A percentile compares a stretch with the other conserved stretches of the same genome.
These are phyloP conservation scores for Monosporascus sp. DNA, from an alignment of 2,329 filamentous ascomycete genomes.

Conservation along the genomic window DNA sequence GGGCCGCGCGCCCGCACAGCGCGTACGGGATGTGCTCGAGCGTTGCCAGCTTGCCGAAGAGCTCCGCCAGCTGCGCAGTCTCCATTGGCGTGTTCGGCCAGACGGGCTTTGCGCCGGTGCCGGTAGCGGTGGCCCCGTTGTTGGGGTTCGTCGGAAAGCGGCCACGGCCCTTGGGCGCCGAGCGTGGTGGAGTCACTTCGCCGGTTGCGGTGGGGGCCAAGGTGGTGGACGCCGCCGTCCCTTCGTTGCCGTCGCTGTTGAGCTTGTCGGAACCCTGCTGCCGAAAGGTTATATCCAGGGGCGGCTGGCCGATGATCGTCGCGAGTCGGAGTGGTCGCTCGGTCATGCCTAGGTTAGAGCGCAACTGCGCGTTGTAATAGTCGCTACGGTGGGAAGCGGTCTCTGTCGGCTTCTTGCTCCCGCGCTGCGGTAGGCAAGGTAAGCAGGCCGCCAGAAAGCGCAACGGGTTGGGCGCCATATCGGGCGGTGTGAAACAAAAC, in stretches of 20 bases:
- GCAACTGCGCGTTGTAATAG: conserved; percentile 12
- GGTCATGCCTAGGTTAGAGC: conserved; percentile 9
- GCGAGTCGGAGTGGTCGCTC: conserved; percentile 5
- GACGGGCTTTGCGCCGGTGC: not conserved
- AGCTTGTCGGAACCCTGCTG: not conserved
- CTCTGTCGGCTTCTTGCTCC: not conserved
- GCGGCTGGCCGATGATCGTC: not conserved
- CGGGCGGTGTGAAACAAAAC: not conserved
- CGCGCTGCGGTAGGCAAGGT: conserved; percentile 6
- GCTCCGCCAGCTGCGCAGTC: conserved; percentile 26
- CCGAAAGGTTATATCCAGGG: not conserved
- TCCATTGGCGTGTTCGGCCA: conserved; percentile 21
- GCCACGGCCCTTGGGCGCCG: not conserved
- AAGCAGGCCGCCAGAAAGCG: conserved; percentile 7
- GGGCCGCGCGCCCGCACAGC: conserved; percentile 39
- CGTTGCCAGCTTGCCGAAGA: conserved; percentile 33
- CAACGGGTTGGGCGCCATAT: conserved; percentile 1
- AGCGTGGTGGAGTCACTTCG: not conserved
- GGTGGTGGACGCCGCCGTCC: not conserved
- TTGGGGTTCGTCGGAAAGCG: not conserved
- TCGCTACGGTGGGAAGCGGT: not conserved
- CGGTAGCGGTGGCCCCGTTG: not conserved
- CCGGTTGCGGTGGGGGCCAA: not conserved
- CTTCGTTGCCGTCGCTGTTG: not conserved
- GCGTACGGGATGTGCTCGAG: conserved; percentile 42